Conservation (phyloP, 2,329 filamentous ascomycete genomes). For the Blastomyces parvus region DNA sequence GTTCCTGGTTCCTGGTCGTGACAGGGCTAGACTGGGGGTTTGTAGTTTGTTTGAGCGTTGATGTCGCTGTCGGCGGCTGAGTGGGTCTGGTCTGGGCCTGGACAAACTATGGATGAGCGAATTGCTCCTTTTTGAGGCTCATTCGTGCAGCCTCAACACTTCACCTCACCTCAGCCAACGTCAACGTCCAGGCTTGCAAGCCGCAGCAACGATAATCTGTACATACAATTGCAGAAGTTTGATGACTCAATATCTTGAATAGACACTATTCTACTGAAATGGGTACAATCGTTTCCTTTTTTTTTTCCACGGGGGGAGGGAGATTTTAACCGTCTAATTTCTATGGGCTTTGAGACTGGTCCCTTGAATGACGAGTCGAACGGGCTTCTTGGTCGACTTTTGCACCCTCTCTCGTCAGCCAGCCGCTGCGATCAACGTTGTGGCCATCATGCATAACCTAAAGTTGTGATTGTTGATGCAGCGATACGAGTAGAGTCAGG, state of each 20-base stretch:
- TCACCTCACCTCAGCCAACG: neutral
- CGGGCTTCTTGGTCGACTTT: neutral
- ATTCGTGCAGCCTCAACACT: neutral
- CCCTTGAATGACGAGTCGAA: neutral
- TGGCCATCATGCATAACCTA: neutral
- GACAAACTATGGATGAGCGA: neutral
- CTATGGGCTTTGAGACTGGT: neutral
- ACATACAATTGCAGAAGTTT: neutral
- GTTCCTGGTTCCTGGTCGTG: neutral
- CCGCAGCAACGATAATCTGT: neutral
- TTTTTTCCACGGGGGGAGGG: neutral
- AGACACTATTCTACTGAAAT: neutral
- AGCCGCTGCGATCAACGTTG: neutral
- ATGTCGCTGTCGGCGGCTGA: neutral
- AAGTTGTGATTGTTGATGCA: neutral
- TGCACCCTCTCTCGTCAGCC: neutral
- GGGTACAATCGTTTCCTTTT: neutral
- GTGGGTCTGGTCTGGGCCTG: neutral
- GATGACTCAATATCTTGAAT: neutral
- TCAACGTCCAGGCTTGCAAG: neutral
- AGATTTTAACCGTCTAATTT: neutral
- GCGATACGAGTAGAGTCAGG: neutral
- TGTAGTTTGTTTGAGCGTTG: neutral
- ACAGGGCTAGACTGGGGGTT: neutral
- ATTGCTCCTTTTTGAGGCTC: neutral